phyloP scores from a whole-genome alignment of 345 rosid species.

The Pelargonium nanum region DNA sequence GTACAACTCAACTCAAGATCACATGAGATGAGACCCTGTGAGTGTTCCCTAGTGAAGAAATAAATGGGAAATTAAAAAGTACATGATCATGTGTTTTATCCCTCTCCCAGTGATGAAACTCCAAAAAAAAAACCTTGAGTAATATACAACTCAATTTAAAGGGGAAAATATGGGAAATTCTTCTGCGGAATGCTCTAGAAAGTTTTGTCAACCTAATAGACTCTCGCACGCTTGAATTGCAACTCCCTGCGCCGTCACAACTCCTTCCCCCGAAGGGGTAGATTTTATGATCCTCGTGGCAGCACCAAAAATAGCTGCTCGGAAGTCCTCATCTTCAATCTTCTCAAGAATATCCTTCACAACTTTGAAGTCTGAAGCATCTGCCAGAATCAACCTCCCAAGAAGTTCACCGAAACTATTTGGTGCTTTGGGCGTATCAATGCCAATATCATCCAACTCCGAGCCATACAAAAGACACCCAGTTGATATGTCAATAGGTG shows the following conservation, averaged over 20 bases:
- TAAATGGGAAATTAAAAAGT: no score
- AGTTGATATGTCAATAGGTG: slow-evolving; percentile 35
- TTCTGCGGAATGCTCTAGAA: no score
- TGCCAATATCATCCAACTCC: slow-evolving; percentile 69
- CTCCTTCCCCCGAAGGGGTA: slow-evolving; percentile 23
- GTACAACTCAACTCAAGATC: no score
- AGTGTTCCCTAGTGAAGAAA: no score
- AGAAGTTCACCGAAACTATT: slow-evolving; percentile 62
- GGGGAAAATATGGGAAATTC: neutral
- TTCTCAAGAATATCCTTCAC: slow-evolving; percentile 53
- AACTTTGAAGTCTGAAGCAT: slow-evolving; percentile 40
- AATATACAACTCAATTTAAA: no score
- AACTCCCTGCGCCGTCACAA: slow-evolving; percentile 43
- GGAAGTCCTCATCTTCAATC: slow-evolving; percentile 53
- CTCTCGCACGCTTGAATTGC: slow-evolving; percentile 51
- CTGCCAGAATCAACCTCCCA: slow-evolving; percentile 45
- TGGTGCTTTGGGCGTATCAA: slow-evolving; percentile 81
- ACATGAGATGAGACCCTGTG: no score
- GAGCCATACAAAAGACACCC: slow-evolving; percentile 68
- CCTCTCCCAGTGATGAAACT: no score
- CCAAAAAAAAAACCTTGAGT: no score
- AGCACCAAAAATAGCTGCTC: slow-evolving; percentile 46
- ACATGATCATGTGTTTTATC: no score
- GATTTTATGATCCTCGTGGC: slow-evolving; percentile 29
- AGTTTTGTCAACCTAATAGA: slow-evolving; percentile 16